Conservation (phyloP, 805 yeast species). For the Starmerella potacharoeniae region DNA sequence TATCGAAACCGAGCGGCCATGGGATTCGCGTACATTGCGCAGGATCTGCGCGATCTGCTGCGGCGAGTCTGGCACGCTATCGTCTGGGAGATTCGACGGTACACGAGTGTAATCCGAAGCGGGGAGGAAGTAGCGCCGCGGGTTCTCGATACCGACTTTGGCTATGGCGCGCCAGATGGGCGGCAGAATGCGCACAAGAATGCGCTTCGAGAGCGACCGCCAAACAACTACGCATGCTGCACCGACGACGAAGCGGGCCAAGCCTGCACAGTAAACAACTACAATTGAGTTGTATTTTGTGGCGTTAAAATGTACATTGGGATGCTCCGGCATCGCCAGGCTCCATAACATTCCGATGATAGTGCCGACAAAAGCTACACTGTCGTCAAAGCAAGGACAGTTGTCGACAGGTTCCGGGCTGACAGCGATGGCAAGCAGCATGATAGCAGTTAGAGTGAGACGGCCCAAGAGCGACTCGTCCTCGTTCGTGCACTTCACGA, state of each 20-base stretch:
- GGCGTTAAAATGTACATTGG: background rate
- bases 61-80: conserved; percentile 30
- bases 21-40: conserved; percentile 20
- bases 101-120: conserved; percentile 31
- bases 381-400: conserved; percentile 94
- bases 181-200: conserved; percentile 45
- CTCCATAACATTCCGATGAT: conserved; percentile 49
- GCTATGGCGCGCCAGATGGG: conserved; percentile 41
- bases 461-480: background rate
- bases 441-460: background rate
- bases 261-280: conserved; percentile 31
- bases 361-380: conserved; percentile 79
- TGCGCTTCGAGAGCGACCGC: conserved; percentile 64
- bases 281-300: conserved; percentile 8
- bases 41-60: conserved; percentile 26
- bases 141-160: conserved; percentile 31
- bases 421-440: conserved; percentile 6
- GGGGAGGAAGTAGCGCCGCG: conserved; percentile 31
- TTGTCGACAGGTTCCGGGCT: conserved; percentile 72
- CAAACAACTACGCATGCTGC: conserved; percentile 51
- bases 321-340: background rate
- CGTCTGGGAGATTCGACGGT: conserved; percentile 14
- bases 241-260: conserved; percentile 50
- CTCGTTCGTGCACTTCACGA: conserved; percentile 32
- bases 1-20: conserved; percentile 30